Evolutionary conservation across 768 basidiomycete species (phyloP), one percentile per base, ranked within the genome.

Genomic region (Coprinopsis marcescibilis): DNA sequence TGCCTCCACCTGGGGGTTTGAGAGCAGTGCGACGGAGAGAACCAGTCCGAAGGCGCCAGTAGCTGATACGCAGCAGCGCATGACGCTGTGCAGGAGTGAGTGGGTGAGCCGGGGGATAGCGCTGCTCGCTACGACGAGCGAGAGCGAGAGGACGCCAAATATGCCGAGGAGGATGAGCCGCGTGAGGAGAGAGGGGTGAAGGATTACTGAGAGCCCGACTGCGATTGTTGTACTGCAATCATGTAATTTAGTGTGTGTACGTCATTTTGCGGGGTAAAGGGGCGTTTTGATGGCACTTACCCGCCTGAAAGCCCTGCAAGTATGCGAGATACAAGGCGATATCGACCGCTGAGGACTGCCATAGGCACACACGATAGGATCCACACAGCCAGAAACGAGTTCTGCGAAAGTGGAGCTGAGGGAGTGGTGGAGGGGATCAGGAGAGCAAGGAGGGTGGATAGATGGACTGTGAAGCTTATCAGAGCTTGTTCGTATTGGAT

Each of bases 321-420:
- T 1, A 66, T 46, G 13, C 80, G 61, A 2, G 81, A 75, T 27
- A 63, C 70, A 53, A 72, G 71, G 39, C 71, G 68, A 65, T 76
- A 85, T 30, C 83, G 67, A 11, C 76, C 81, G 6, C 71, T 70
- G 3, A 81, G 55, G n/a, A 74, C 49, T 0, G 73, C 70, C 25
- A 74, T 72, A 14, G 69, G 49, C n/a, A 74, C 51, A 17, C 68
- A 70, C 0, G 77, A 73, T 11, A 85, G 52, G 13, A 83, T 51
- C 79, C 80, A 84, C 17, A 81, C 67, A 10, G 78, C 72, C 11
- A 82, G 55, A 57, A 85, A 85, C 4, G 78, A 65, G 29, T 69
- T 72, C 4, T 71, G 45, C 3, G 71, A 68, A 14, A 81, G 63
- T 1, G 70, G 55, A 2, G 69, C 46, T 26, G 76, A 70, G 1